Base-by-base conservation (phyloP, 1,139 yeast genomes). In the Wickerhamomyces sp. region DNA sequence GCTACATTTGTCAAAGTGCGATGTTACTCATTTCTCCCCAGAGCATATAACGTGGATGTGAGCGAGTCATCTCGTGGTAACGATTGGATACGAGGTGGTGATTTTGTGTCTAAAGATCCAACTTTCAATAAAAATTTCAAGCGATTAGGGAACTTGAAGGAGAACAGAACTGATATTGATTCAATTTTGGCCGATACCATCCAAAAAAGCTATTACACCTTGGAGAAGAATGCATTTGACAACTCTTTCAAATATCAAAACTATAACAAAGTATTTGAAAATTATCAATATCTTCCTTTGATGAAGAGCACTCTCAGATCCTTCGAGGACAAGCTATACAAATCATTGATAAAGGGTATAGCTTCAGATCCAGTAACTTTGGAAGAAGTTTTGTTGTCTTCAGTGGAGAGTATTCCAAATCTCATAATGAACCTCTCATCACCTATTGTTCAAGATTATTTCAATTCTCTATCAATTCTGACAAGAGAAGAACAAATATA, bases 351-450 rank as follows among this genome's bases (percentile, higher is more conserved):
- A 3, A 12, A 22, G 5, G 29, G 20, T 28, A 16, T 25, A 6
- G 19, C 12, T 2, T 32, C 32, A 1, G 9, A 9, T 1, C 26
- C 21, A 4, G 35, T 43, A 13, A 18, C 28, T 9, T 10, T 41
- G n/a, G 18, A 28, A n/a, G 31, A 36, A 26, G 13, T 43, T 3
- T 19, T 43, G 14, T 17, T 37, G 2, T 44, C 46, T 4, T 33
- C 46, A 6, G 32, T 34, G 8, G 19, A 39, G 10, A 17, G n/a
- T 4, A 21, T 42, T 13, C 41, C 43, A 12, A 30, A 34, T 16
- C 17, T 35, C 4, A 21, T 42, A 10, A 31, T 22, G 7, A 20
- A 33, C 10, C 16, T 28, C 2, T 12, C 27, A 10, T 20, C 31
- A n/a, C 25, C 26, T 7, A 22, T 27, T 3, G 28, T 35, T 3